Evolutionary conservation across 768 basidiomycete genomes (phyloP).

Genomic region (Stropharia rugosoannulata): DNA sequence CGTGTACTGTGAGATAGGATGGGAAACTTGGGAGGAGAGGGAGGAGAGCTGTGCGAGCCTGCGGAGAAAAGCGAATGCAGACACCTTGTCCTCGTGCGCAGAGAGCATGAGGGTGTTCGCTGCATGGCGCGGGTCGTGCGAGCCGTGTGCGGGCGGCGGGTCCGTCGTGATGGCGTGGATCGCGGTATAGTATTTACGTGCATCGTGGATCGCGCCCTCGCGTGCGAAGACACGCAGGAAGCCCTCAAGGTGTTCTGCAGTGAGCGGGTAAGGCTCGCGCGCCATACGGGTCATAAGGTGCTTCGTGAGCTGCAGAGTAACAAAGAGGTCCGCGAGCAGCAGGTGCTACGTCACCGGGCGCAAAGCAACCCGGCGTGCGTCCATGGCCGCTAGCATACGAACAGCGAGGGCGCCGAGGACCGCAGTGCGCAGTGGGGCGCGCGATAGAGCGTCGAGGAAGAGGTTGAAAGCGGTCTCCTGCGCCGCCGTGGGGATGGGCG

Average conservation of each 20-base stretch:
- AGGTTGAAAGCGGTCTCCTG: constrained; percentile 44
- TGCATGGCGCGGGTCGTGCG: constrained; percentile 21
- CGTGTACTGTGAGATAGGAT: neutral
- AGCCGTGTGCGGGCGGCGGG: constrained; percentile 4
- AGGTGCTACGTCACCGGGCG: constrained; percentile 38
- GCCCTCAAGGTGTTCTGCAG: constrained; percentile 42
- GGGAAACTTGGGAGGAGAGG: too few relatives aligned
- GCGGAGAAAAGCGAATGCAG: constrained; percentile 47
- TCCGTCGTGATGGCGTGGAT: constrained; percentile 26
- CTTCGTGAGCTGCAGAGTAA: constrained; percentile 49
- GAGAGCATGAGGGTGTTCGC: constrained; percentile 45
- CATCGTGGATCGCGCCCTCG: constrained; percentile 41
- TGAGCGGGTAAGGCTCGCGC: constrained; percentile 37
- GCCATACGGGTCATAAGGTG: constrained; percentile 43
- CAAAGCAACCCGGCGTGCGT: constrained; percentile 40
- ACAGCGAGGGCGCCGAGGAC: constrained; percentile 40
- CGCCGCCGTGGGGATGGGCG: constrained; percentile 10
- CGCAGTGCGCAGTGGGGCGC: constrained; percentile 35
- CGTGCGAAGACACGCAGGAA: constrained; percentile 49
- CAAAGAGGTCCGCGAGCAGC: constrained; percentile 49
- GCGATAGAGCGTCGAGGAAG: constrained; percentile 49
- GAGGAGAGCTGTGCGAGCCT: constrained; percentile 1
- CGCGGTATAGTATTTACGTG: constrained; percentile 35
- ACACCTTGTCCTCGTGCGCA: constrained; percentile 36
- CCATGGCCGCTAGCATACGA: constrained; percentile 45